Evolutionary conservation across 2,329 filamentous ascomycete species (phyloP), one percentile per base, ranked within the genome.

Genomic region (Fusarium foetens): DNA sequence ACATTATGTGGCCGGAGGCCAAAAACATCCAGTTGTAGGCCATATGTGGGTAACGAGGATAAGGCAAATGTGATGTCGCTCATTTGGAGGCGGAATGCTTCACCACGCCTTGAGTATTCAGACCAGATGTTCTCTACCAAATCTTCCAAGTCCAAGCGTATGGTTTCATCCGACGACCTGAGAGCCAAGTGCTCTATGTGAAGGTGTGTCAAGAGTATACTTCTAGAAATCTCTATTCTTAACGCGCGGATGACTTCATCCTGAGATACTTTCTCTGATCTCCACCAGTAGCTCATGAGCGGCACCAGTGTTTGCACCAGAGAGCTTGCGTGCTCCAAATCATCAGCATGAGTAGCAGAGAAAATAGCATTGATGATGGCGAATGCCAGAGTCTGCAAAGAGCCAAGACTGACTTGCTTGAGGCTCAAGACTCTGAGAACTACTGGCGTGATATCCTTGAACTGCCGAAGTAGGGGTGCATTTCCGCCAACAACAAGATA

Each of bases 201-300:
- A 13, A 91, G 82, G 71, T 90, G 87, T 36, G 91, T 85, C n/a
- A 89, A 84, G 69, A 93, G 90, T 33, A 97, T 83, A 2, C 90
- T 89, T 73, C 90, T 90, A 38, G 97, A 85, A 79, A 97, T 92
- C 79, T 94, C 94, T 71, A 95, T 93, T 73, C 92, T 90, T 54
- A 96, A 80, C 4, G 85, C 86, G 69, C 87, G 89, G 70, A 89
- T 86, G 75, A 89, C 86, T 75, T 89, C 87, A 71, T 90, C 86
- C 74, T 90, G 86, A 19, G 88, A 86, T 31, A 87, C 81, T 49
- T 89, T 88, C 73, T 92, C 93, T n/a, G 88, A 87, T 71, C 90
- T 86, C 95, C 95, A 99, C 83, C 94, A 90, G 54, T 89, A 87
- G 61, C 88, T 89, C 71, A 97, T 89, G 48, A 95, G 80, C 3